Conservation (phyloP, 352 stramenopile genomes). For the Phytophthora citrophthora region DNA sequence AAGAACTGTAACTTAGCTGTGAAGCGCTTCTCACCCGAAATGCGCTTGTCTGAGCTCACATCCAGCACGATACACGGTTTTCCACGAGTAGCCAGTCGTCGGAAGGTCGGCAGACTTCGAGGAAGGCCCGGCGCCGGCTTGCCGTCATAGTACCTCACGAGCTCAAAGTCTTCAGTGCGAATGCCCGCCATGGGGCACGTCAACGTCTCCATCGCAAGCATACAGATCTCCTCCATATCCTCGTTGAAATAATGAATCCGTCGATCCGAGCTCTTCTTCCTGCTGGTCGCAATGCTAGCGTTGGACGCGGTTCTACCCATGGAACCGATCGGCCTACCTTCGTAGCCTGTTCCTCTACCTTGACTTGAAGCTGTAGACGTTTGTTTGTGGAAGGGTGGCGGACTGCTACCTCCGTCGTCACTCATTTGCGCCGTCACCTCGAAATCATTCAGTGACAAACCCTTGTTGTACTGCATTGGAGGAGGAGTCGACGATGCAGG, state of each 20-base stretch:
- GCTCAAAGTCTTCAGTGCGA: constrained; percentile 87
- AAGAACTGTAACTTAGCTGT: constrained; percentile 90
- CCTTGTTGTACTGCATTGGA: constrained; percentile 36
- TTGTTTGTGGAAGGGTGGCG: constrained; percentile 29
- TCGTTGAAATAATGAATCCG: constrained; percentile 90
- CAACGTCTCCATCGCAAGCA: constrained; percentile 88
- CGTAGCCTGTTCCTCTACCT: constrained; percentile 36
- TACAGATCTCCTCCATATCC: constrained; percentile 89
- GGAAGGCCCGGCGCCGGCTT: constrained; percentile 61
- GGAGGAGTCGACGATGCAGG: constrained; percentile 30
- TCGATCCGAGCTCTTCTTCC: constrained; percentile 51
- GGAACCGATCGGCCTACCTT: constrained; percentile 33
- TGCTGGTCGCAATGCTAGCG: constrained; percentile 36
- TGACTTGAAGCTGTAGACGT: constrained; percentile 30
- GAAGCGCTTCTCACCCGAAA: constrained; percentile 86
- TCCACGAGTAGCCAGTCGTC: constrained; percentile 80
- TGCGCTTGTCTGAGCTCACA: constrained; percentile 87
- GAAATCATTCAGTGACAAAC: constrained; percentile 58
- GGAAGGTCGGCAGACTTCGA: constrained; percentile 85
- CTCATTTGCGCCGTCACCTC: constrained; percentile 43
- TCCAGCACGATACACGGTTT: constrained; percentile 91
- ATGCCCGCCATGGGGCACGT: constrained; percentile 88
- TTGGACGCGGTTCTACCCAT: constrained; percentile 45
- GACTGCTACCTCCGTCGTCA: constrained; percentile 37
- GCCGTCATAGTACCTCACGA: constrained; percentile 82